phyloP scores from a whole-genome alignment of 345 rosid genomes.

The Mallotus nudiflorus region DNA sequence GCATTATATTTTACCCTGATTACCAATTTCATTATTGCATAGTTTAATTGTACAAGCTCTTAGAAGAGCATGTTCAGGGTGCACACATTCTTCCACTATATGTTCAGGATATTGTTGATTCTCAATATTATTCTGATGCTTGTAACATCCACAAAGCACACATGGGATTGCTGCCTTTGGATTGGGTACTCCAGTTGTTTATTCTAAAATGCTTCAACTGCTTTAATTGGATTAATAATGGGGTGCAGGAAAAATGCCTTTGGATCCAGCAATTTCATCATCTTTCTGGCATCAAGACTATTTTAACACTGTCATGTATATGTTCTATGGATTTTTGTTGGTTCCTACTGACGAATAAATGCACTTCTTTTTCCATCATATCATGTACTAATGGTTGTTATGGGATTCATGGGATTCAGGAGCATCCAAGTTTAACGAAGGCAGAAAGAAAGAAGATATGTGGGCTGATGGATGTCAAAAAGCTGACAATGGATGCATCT shows the following conservation, averaged over 20 bases:
- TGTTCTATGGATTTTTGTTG: background rate
- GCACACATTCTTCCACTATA: background rate
- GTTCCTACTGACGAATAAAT: background rate
- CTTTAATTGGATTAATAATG: background rate
- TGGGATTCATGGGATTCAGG: conserved; percentile 47
- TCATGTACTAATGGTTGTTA: background rate
- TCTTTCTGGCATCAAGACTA: background rate
- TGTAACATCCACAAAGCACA: background rate
- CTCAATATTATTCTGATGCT: background rate
- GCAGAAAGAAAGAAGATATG: conserved; percentile 74
- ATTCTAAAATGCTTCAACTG: background rate
- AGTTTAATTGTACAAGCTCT: background rate
- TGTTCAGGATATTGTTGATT: background rate
- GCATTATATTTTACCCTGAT: background rate
- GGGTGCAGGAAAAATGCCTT: background rate
- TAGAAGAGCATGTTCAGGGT: no score
- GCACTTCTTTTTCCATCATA: background rate
- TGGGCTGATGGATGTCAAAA: conserved; percentile 76
- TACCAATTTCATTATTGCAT: background rate
- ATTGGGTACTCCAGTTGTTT: no score
- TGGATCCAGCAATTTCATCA: background rate
- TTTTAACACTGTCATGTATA: background rate
- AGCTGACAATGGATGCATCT: conserved; percentile 66
- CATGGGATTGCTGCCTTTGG: background rate
- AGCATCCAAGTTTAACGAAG: conserved; percentile 64